phyloP scores from a whole-genome alignment of 2,329 filamentous ascomycete species.

The Huntiella moniliformis region DNA sequence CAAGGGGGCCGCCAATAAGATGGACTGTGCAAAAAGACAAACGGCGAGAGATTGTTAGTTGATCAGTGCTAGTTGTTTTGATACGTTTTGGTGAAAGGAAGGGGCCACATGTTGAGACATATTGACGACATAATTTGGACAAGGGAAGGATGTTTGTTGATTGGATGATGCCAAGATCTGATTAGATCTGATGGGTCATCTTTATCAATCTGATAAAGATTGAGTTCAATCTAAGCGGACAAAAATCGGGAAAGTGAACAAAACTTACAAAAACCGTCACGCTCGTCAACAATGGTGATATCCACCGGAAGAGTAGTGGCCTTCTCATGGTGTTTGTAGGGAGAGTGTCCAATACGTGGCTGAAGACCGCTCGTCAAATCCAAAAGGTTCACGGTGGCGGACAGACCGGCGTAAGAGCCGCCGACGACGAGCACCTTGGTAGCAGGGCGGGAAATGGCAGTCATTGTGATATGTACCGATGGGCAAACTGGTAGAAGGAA shows the following conservation, averaged over 20 bases:
- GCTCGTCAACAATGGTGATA: conserved; percentile 57
- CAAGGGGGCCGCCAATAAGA: conserved; percentile 56
- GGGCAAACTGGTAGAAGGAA: not conserved
- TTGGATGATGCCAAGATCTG: not conserved
- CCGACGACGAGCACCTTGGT: conserved; percentile 46
- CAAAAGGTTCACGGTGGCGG: conserved; percentile 45
- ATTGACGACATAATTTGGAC: not conserved
- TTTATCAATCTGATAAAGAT: not conserved
- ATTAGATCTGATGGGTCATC: not conserved
- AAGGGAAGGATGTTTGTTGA: not conserved
- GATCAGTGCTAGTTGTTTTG: not conserved
- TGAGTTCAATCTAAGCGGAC: too few species aligned
- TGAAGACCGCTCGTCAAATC: conserved; percentile 41
- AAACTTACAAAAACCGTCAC: conserved; percentile 63
- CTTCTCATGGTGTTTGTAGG: conserved; percentile 23
- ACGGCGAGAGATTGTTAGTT: conserved; percentile 4
- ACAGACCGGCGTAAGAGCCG: conserved; percentile 54
- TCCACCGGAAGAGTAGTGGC: conserved; percentile 37
- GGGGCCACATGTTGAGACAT: too few species aligned
- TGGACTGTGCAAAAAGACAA: conserved; percentile 34
- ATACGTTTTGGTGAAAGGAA: not conserved
- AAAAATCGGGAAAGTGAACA: not conserved
- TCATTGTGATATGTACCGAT: not conserved
- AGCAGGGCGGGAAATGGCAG: conserved; percentile 19
- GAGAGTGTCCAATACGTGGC: conserved; percentile 25